These are phyloP conservation scores for Annulohypoxylon truncatum DNA, from an alignment of 2,329 filamentous ascomycete genomes.

Conservation along the genomic window DNA sequence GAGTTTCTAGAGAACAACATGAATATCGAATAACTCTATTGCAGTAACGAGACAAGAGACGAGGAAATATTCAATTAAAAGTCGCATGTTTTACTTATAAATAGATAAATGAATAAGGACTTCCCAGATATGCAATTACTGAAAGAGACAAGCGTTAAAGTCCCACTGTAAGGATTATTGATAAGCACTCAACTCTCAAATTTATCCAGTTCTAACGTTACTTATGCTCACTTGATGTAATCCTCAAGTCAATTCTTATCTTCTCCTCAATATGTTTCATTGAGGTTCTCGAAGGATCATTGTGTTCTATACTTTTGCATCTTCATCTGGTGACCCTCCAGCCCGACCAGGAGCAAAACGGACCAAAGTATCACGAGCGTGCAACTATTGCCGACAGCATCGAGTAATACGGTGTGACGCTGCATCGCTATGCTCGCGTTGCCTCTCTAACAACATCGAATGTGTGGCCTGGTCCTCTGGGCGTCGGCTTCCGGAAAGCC, in stretches of 20 bases:
- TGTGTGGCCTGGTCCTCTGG: neutral
- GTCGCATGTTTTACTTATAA: too few species aligned
- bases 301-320: neutral
- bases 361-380: constrained; percentile 26
- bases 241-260: neutral
- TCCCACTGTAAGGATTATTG: too few species aligned
- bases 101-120: too few species aligned
- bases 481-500: neutral
- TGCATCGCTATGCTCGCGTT: constrained; percentile 27
- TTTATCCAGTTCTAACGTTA: too few species aligned
- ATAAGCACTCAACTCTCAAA: too few species aligned
- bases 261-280: too few species aligned
- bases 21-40: neutral
- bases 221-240: neutral
- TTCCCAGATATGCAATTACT: neutral
- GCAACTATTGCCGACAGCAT: constrained; percentile 29
- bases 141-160: too few species aligned
- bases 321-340: neutral
- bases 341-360: neutral
- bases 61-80: too few species aligned
- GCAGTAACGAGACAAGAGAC: neutral
- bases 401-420: constrained; percentile 28
- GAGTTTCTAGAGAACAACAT: constrained; percentile 1
- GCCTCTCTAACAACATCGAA: neutral
- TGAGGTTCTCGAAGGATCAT: neutral